Base-by-base conservation (phyloP, 2,329 filamentous ascomycete genomes). In the Herpotrichia juniperi region DNA sequence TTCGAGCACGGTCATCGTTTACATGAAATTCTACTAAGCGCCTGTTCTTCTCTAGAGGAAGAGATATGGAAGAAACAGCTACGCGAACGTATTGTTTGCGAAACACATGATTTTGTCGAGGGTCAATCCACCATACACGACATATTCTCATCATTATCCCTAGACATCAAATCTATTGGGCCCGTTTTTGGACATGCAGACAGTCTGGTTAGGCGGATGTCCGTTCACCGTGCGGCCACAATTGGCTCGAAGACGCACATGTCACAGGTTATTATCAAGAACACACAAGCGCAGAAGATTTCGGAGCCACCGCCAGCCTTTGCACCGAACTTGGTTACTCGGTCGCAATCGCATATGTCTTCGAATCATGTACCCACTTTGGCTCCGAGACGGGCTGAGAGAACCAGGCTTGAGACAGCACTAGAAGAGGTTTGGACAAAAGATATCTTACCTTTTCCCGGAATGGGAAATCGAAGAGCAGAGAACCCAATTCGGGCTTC, bases 11-110 rank as follows among this genome's bases (percentile, higher is more conserved):
- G 88, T 50, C 84, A 89, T 59, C 86, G 89, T 53, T 79, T 93
- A 47, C 93, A 90, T 68, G 93, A 97, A 73, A 75, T 96, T 14
- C 86, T 97, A 34, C 81, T 96, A 76, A 96, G 89, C 59, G 93
- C 92, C 30, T 96, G 92, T 63, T 93, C 89, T 1, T 79, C 85
- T 0, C 85, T 83, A 34, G 93, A 99, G 69, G 91, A 94, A 64
- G 78, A 83, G 40, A 85, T 88, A 63, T 99, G 94, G 93, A 87
- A 87, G 56, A 80, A 78, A 14, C 83, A 87, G n/a, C 78, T 96
- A 19, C 73, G 79, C 25, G 78, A 79, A 55, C 77, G 80, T 35
- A 80, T 81, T 30, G 73, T 75, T 30, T 74, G 79, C 8, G 76
- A 84, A 61, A 76, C 74, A 17, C 79, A 78, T 56, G 80, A 84